phyloP scores from a whole-genome alignment of 495 filamentous ascomycete species.

The Trichodelitschia bisporula region DNA sequence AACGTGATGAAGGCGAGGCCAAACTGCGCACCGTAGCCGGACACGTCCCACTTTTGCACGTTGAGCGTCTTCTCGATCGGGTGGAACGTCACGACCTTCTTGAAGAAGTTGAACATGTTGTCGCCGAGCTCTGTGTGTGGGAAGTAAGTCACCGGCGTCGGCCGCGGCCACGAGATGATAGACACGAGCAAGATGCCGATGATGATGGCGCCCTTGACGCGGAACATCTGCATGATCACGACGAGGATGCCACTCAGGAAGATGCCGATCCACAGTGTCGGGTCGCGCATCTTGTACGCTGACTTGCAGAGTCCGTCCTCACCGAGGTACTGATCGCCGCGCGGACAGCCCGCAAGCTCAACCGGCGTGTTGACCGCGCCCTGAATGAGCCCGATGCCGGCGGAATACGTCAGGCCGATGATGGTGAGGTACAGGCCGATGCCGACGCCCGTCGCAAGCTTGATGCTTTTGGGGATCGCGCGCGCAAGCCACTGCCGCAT shows the following conservation, averaged over 20 bases:
- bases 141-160: constrained; percentile 51
- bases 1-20: constrained; percentile 61
- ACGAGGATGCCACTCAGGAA: constrained; percentile 63
- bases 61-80: constrained; percentile 37
- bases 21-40: constrained; percentile 39
- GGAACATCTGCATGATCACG: constrained; percentile 52
- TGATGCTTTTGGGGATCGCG: constrained; percentile 51
- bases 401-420: constrained; percentile 55
- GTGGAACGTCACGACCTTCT: constrained; percentile 58
- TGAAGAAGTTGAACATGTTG: constrained; percentile 48
- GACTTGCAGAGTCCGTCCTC: constrained; percentile 19
- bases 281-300: constrained; percentile 43
- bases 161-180: constrained; percentile 61
- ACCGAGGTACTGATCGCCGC: constrained; percentile 11
- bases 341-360: constrained; percentile 40
- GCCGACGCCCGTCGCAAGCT: constrained; percentile 59
- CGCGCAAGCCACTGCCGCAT: constrained; percentile 66
- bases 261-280: constrained; percentile 62
- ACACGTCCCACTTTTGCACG: constrained; percentile 44
- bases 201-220: constrained; percentile 63
- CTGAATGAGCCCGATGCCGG: constrained; percentile 50
- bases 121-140: constrained; percentile 41
- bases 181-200: constrained; percentile 56
- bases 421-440: constrained; percentile 62
- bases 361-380: constrained; percentile 33